Evolutionary conservation across 768 basidiomycete genomes (phyloP).

Genomic region (Rhodotorula diobovata): DNA sequence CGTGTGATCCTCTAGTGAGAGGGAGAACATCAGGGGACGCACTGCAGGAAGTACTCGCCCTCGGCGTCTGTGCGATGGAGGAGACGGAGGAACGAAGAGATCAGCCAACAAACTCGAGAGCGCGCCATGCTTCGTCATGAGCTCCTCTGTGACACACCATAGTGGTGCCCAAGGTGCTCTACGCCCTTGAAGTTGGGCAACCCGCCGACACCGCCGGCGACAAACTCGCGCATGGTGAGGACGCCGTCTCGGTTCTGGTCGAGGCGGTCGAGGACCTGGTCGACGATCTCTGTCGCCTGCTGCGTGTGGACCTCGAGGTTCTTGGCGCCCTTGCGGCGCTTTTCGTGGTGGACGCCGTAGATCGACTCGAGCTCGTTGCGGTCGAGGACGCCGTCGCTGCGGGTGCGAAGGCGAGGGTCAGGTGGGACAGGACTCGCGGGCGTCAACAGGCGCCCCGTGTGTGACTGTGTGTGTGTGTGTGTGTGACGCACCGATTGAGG

Average conservation of each 20-base stretch:
- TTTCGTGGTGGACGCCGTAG: constrained; percentile 64
- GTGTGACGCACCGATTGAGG: constrained; percentile 57
- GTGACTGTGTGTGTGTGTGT: too few species aligned
- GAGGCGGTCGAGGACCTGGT: constrained; percentile 62
- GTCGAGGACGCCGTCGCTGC: constrained; percentile 75
- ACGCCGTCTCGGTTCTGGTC: constrained; percentile 72
- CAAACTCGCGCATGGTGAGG: constrained; percentile 65
- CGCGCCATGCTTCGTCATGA: rapidly evolving
- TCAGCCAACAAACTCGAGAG: background rate
- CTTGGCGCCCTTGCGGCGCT: constrained; percentile 45
- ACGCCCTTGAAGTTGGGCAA: constrained; percentile 77
- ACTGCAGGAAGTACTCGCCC: constrained; percentile 69
- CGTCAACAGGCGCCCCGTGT: background rate
- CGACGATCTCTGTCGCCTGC: constrained; percentile 59
- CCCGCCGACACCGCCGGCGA: constrained; percentile 63
- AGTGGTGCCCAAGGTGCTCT: constrained; percentile 88
- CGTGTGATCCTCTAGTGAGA: background rate
- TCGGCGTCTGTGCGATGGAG: constrained; percentile 38
- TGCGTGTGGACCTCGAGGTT: constrained; percentile 38
- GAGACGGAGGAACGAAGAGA: too few species aligned
- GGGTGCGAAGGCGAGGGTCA: background rate
- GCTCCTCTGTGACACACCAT: constrained; percentile 58
- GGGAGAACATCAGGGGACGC: background rate
- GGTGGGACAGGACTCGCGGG: too few species aligned
- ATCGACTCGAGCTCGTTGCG: constrained; percentile 86